phyloP scores from a whole-genome alignment of 2,329 filamentous ascomycete species.

The Didymella sp. region DNA sequence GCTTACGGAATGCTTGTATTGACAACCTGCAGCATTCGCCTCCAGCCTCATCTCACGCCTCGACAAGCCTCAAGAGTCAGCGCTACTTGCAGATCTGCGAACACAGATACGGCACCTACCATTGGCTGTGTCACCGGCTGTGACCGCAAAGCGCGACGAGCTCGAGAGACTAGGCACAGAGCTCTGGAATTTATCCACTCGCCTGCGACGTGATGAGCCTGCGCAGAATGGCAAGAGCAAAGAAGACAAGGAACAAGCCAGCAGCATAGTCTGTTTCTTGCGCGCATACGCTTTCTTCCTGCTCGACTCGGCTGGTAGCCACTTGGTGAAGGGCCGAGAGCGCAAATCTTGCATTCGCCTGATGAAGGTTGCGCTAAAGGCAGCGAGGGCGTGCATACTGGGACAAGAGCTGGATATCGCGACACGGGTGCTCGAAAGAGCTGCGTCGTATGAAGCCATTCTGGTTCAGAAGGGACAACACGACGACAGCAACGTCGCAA shows the following conservation, averaged over 20 bases:
- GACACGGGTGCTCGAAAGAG: conserved; percentile 67
- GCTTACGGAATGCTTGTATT: conserved; percentile 2
- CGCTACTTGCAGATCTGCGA: conserved; percentile 47
- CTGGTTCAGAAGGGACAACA: conserved; percentile 28
- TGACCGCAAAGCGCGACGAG: conserved; percentile 51
- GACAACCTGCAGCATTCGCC: conserved; percentile 43
- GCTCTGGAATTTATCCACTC: conserved; percentile 72
- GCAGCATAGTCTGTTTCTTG: conserved; percentile 42
- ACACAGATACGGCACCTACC: conserved; percentile 53
- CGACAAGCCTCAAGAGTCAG: conserved; percentile 23
- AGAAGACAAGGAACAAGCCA: conserved; percentile 31
- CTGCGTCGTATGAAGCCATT: conserved; percentile 59
- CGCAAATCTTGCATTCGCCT: conserved; percentile 59
- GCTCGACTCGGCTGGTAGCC: conserved; percentile 58
- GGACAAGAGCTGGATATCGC: conserved; percentile 64
- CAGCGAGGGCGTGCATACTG: conserved; percentile 69
- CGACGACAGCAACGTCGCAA: conserved; percentile 38
- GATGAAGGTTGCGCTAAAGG: conserved; percentile 71
- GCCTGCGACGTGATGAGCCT: conserved; percentile 48
- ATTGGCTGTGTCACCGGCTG: conserved; percentile 31
- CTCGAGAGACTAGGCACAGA: conserved; percentile 64
- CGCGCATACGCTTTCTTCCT: conserved; percentile 71
- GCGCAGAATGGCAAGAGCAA: conserved; percentile 40
- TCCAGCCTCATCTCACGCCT: conserved; percentile 36
- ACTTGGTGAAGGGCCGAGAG: conserved; percentile 26